phyloP scores from a whole-genome alignment of 1,284 basidiomycete genomes.

The Ustilago shanxiensis region DNA sequence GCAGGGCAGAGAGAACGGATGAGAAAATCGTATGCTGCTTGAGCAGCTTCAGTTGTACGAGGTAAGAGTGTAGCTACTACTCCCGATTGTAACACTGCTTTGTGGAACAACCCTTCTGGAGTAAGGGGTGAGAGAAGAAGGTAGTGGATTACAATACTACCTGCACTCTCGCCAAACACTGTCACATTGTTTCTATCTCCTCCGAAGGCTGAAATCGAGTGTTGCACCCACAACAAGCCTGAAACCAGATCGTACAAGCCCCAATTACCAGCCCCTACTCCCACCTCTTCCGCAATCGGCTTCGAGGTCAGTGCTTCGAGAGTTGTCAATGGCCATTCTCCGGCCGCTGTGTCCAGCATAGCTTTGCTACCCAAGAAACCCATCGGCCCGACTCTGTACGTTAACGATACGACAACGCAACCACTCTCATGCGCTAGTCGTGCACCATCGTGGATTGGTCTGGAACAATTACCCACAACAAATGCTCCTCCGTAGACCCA shows the following conservation, averaged over 20 bases:
- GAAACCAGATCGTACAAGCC: constrained; percentile 77
- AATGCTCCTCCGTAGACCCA: constrained; percentile 74
- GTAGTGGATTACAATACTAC: constrained; percentile 53
- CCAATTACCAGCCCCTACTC: constrained; percentile 71
- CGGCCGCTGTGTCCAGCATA: constrained; percentile 64
- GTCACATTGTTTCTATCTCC: constrained; percentile 75
- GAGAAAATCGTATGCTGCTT: constrained; percentile 47
- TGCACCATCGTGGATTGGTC: constrained; percentile 36
- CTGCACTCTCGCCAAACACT: constrained; percentile 62
- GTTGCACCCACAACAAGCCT: constrained; percentile 75
- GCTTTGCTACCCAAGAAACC: constrained; percentile 73
- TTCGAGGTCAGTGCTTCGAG: constrained; percentile 17
- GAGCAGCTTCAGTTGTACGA: constrained; percentile 35
- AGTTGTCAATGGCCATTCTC: constrained; percentile 36
- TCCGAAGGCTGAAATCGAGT: constrained; percentile 77
- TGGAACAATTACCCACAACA: constrained; percentile 52
- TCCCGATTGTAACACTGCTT: constrained; percentile 50
- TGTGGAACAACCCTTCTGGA: constrained; percentile 44
- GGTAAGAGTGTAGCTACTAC: constrained; percentile 44
- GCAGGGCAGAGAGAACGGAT: constrained; percentile 23
- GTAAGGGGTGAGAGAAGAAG: constrained; percentile 31
- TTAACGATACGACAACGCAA: constrained; percentile 73
- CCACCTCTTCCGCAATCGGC: constrained; percentile 1
- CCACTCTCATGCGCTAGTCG: constrained; percentile 44
- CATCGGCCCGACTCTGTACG: constrained; percentile 73